Evolutionary conservation across 345 rosid genomes (phyloP).

Genomic region (Adansonia digitata): DNA sequence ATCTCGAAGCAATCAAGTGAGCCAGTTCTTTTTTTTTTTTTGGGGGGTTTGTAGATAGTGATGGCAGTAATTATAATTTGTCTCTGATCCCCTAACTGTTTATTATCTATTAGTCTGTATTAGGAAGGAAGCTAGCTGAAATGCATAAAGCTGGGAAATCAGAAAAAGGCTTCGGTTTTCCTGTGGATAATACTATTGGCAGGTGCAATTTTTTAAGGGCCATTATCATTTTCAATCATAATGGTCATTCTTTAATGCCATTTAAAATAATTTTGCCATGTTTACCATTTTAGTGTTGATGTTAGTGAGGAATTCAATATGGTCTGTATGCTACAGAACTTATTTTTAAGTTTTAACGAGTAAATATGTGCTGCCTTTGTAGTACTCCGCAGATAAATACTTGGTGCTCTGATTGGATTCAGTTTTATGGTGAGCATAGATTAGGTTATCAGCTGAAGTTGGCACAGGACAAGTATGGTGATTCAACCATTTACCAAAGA

Average conservation of each 20-base stretch:
- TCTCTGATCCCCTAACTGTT: conserved; percentile 14
- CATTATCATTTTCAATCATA: background rate
- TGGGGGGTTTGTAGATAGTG: conserved; percentile 6
- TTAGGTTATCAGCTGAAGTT: conserved; percentile 83
- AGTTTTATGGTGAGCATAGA: conserved; percentile 80
- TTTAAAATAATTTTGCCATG: background rate
- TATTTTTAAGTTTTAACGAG: conserved; percentile 4
- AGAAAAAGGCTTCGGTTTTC: conserved; percentile 78
- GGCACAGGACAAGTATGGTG: conserved; percentile 63
- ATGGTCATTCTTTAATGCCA: background rate
- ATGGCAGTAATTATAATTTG: conserved; percentile 3
- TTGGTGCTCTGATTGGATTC: conserved; percentile 86
- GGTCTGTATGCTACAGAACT: background rate
- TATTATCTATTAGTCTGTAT: conserved; percentile 46
- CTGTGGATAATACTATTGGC: conserved; percentile 88
- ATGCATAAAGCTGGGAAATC: conserved; percentile 93
- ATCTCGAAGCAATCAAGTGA: conserved; percentile 81
- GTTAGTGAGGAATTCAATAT: background rate
- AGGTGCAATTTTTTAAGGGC: conserved; percentile 39
- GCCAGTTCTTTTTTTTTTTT: conserved; percentile 10
- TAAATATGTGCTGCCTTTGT: conserved; percentile 20
- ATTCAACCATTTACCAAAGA: conserved; percentile 65
- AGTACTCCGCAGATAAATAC: conserved; percentile 89
- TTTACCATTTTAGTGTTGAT: background rate
- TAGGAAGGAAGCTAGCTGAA: conserved; percentile 88